A percentile compares a stretch with the other conserved stretches of the same genome.
Conservation (phyloP, 768 basidiomycete species). For the Termitomyces sp. region DNA sequence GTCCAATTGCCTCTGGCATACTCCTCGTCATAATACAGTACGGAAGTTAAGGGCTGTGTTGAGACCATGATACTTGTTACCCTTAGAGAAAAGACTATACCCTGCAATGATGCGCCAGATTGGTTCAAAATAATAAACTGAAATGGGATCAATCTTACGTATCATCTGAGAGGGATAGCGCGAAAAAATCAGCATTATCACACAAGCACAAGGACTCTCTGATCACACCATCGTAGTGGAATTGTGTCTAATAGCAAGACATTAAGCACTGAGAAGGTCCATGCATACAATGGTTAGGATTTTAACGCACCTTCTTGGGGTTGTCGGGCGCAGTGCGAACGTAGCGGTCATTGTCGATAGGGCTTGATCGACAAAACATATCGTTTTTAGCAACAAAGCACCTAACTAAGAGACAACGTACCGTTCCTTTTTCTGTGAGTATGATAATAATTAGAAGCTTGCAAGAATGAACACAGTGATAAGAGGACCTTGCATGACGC, state of each 20-base stretch:
- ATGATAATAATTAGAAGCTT: neutral
- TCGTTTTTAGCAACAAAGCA: neutral
- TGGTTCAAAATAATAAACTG: neutral
- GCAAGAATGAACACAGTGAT: neutral
- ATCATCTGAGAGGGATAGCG: slow-evolving; percentile 39
- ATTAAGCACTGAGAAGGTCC: neutral
- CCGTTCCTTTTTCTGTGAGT: slow-evolving; percentile 48
- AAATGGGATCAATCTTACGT: slow-evolving; percentile 43
- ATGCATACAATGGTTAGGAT: neutral
- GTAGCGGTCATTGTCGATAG: slow-evolving; percentile 80
- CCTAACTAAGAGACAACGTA: slow-evolving; percentile 24
- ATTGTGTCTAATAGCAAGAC: slow-evolving; percentile 50
- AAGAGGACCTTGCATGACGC: slow-evolving; percentile 80
- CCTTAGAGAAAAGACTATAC: slow-evolving; percentile 3
- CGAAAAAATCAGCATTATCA: neutral
- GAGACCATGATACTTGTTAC: neutral
- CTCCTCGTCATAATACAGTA: neutral
- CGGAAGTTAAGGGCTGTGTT: neutral
- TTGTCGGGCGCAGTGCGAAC: slow-evolving; percentile 73
- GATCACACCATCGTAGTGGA: slow-evolving; percentile 72
- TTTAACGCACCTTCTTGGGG: slow-evolving; percentile 69
- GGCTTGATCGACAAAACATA: slow-evolving; percentile 35
- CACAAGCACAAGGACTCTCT: neutral
- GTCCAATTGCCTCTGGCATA: neutral
- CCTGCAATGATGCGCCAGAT: neutral